Evolutionary conservation across 169 alveolate species (phyloP).

Genomic region (Plasmodium ovale): DNA sequence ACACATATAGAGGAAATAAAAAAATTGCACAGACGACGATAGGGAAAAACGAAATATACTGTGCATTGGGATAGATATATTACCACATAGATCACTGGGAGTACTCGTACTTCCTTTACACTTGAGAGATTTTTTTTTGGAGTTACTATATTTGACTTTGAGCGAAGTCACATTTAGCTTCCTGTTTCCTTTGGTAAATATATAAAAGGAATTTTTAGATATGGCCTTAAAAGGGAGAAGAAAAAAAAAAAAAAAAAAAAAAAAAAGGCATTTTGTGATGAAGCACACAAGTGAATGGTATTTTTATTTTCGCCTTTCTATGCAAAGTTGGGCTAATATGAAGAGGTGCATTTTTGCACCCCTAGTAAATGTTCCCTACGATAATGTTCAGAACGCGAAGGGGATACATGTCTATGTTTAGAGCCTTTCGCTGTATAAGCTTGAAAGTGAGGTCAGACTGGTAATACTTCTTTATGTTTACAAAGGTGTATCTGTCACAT

Average conservation of each 20-base stretch:
- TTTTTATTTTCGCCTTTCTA: too few relatives aligned
- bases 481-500: slow-evolving; percentile 26
- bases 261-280: background rate
- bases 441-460: slow-evolving; percentile 16
- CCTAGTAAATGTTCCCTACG: too few relatives aligned
- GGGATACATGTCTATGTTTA: slow-evolving; percentile 32
- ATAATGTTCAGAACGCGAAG: slow-evolving; percentile 20
- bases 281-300: too few relatives aligned
- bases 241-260: background rate
- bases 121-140: slow-evolving; percentile 1
- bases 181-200: slow-evolving; percentile 32
- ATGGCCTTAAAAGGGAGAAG: slow-evolving; percentile 11
- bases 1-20: background rate
- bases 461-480: slow-evolving; percentile 27
- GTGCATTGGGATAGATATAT: background rate
- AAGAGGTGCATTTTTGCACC: too few relatives aligned
- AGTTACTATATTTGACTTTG: slow-evolving; percentile 42
- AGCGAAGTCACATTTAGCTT: slow-evolving; percentile 42
- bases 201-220: slow-evolving; percentile 47
- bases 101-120: background rate
- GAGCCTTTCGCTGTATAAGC: slow-evolving; percentile 3
- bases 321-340: too few relatives aligned
- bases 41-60: too few relatives aligned
- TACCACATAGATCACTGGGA: slow-evolving; percentile 28
- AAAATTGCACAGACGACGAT: background rate